Evolutionary conservation across 768 basidiomycete species (phyloP).

Genomic region (Exidia glandulosa): DNA sequence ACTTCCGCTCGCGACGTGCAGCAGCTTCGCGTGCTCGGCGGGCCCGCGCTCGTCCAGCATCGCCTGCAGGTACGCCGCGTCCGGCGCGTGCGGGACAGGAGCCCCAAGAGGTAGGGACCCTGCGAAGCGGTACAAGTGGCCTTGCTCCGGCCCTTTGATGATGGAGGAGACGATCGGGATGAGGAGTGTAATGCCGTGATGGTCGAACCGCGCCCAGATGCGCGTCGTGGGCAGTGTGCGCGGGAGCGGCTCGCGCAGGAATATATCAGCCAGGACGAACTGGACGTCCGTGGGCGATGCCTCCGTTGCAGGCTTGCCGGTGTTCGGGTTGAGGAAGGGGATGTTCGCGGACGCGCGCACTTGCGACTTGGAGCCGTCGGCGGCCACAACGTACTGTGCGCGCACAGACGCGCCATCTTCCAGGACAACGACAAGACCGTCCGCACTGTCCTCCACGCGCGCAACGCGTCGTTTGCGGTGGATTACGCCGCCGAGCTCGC

Average conservation of each 20-base stretch:
- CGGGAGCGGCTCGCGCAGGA: slow-evolving; percentile 20
- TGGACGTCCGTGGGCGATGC: slow-evolving; percentile 22
- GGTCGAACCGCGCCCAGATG: slow-evolving; percentile 13
- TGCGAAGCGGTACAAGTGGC: not conserved
- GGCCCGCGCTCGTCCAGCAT: not conserved
- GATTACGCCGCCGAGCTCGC: slow-evolving; percentile 21
- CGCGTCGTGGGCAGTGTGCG: slow-evolving; percentile 13
- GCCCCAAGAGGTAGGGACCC: not conserved
- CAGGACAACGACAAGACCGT: slow-evolving; percentile 27
- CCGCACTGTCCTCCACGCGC: slow-evolving; percentile 18
- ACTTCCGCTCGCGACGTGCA: slow-evolving; percentile 2
- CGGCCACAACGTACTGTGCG: slow-evolving; percentile 37
- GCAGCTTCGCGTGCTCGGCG: not conserved
- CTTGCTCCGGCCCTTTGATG: not conserved
- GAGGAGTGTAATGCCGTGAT: slow-evolving; percentile 23
- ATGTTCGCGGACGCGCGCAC: slow-evolving; percentile 32
- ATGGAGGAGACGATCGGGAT: slow-evolving; percentile 15
- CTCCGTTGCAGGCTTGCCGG: slow-evolving; percentile 12
- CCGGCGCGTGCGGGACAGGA: not conserved
- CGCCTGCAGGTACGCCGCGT: slow-evolving; percentile 1
- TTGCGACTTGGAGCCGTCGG: slow-evolving; percentile 34
- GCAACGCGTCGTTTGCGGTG: slow-evolving; percentile 28
- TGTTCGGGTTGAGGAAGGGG: slow-evolving; percentile 32
- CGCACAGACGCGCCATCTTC: slow-evolving; percentile 33
- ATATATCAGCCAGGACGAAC: slow-evolving; percentile 38